Evolutionary conservation across 164 flowering plant genomes (phyloP), one percentile per base, ranked within the genome.

Genomic region (Akebia trifoliata): DNA sequence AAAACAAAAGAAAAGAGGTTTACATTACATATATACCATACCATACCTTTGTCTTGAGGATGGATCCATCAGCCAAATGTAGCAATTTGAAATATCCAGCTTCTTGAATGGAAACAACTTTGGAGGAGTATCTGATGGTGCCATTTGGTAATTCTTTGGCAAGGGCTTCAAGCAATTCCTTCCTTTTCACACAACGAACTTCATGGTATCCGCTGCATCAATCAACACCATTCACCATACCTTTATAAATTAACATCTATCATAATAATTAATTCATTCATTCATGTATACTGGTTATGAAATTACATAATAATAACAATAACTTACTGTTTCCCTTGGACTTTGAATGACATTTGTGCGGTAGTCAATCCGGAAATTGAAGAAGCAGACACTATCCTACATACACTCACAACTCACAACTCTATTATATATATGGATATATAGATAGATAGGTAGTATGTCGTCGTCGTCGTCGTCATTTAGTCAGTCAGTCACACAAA

Each of bases 41-140:
- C 8, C 5, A 14, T 72, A 83, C 96, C 86, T 82, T 88, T 32
- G 86, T 70, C 60, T 61, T 75, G 57, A 86, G 25, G 37, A 70
- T 38, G 36, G 84, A 72, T 39, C 91, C 93, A 67, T 88, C 86
- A 12, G 78, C 82, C 31, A 88, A 84, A 61, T 84, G 86, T 49
- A 88, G 47, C 54, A 79, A 47, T 56, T 78, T 86, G n/a, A 59
- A 61, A 44, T 42, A 43, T 4, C 86, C 85, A 0, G 72, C 71
- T 60, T 81, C 74, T 44, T 85, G 80, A 45, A 82, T 75, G 14
- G 75, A 65, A 43, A 81, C 87, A 54, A 86, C 85, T 69, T 81
- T 82, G 17, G 91, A 79, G 11, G 80, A 76, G 65, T 55, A 84
- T 67, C 83, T 75, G 15, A 89, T 79, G 48, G 89, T 81, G 31